These are phyloP conservation scores for Gnomoniopsis smithogilvyi DNA, from an alignment of 2,329 filamentous ascomycete genomes.

Conservation along the genomic window DNA sequence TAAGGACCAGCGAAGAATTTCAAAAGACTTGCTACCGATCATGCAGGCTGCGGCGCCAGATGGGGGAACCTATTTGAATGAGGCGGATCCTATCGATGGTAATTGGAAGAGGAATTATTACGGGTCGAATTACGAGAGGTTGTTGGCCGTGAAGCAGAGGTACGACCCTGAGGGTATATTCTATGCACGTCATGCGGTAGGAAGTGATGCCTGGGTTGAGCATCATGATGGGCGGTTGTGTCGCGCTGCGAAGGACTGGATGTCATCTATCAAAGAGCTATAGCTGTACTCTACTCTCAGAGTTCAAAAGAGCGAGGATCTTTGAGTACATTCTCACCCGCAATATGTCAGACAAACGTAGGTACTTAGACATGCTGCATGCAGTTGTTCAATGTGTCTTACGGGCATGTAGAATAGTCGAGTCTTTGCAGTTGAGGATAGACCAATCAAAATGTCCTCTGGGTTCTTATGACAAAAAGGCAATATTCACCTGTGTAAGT, in stretches of 20 bases:
- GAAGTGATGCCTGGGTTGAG: conserved; percentile 16
- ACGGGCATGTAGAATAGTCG: too few species aligned
- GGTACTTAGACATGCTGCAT: too few species aligned
- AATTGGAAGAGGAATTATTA: conserved; percentile 22
- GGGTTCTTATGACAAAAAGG: too few species aligned
- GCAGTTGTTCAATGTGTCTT: too few species aligned
- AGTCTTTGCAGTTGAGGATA: too few species aligned
- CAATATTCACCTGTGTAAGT: too few species aligned
- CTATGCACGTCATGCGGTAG: conserved; percentile 15
- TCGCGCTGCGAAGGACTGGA: neutral
- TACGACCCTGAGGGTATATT: conserved; percentile 23
- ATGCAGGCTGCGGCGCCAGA: conserved; percentile 22
- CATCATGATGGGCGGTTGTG: neutral
- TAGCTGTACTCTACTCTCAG: too few species aligned
- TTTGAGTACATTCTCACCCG: too few species aligned
- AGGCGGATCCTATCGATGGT: conserved; percentile 11
- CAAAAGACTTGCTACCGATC: neutral
- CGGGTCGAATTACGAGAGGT: conserved; percentile 20
- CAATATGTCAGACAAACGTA: too few species aligned
- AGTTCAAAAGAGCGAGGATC: too few species aligned
- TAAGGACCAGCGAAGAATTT: neutral
- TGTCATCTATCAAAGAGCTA: too few species aligned
- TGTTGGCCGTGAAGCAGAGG: conserved; percentile 21
- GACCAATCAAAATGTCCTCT: too few species aligned
- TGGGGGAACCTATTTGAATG: conserved; percentile 27